Evolutionary conservation across 2,329 filamentous ascomycete species (phyloP), one percentile per base, ranked within the genome.

Genomic region (Diaporthe longicolla): DNA sequence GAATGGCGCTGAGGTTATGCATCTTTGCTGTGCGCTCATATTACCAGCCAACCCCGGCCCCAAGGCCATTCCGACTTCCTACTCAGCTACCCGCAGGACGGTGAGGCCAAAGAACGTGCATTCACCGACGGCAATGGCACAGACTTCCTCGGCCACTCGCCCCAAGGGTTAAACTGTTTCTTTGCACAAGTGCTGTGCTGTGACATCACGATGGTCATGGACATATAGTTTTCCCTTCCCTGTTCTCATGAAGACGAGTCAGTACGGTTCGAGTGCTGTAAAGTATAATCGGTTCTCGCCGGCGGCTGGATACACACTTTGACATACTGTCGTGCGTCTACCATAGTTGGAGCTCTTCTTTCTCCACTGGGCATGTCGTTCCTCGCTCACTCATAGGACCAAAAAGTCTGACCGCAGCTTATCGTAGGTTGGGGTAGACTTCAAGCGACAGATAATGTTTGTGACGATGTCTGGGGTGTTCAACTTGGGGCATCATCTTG

Each of bases 391-490:
- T 7, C 29, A n/a, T 65, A 45, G 10, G 6, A 6, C 15, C 40
- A 17, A 24, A 26, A 35, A 35, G 59, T 65, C 59, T 65, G 59
- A 65, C 59, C 59, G 59, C 43, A 50, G 26, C 40, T 65, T 48
- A 50, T 50, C 43, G 19, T 11, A 4, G 10, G 19, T 50, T 26
- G 15, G 26, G 19, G 57, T 26, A n/a, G n/a, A 15, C 40, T 4
- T 32, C 19, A 45, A 21, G 26, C 2, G 26, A 11, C 17, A 35
- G 26, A 48, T 48, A 13, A 48, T 15, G 40, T 13, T 40, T 29
- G 37, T 43, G 19, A 26, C 45, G 29, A 48, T n/a, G 24, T 15
- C 59, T 29, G 37, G 26, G 19, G 40, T 32, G 19, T 15, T 63
- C 40, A 32, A n/a, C 24, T 29, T 48, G 4, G 59, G 35, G 24